Evolutionary conservation across 83 land plant species (phyloP).

Genomic region (Diphasiastrum complanatum): DNA sequence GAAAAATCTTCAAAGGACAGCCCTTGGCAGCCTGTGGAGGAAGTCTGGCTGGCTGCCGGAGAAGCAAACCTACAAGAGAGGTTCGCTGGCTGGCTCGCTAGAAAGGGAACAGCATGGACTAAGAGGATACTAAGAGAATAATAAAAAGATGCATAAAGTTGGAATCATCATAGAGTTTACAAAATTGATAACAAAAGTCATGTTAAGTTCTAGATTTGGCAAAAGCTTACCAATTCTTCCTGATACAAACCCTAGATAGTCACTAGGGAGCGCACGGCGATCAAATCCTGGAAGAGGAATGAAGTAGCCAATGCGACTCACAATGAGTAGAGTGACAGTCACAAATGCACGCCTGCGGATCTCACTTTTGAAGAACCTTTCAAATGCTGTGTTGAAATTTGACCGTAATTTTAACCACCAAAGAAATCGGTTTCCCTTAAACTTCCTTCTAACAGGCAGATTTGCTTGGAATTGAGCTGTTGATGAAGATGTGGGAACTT

Average conservation of each 20-base stretch:
- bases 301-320: constrained; percentile 62
- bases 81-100: too few relatives aligned
- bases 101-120: too few relatives aligned
- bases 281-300: constrained; percentile 80
- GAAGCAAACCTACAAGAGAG: too few relatives aligned
- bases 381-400: constrained; percentile 54
- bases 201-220: neutral
- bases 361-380: constrained; percentile 75
- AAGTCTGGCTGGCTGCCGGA: too few relatives aligned
- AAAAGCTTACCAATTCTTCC: constrained; percentile 48
- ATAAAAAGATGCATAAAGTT: too few relatives aligned
- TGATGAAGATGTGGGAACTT: too few relatives aligned
- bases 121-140: too few relatives aligned
- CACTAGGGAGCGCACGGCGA: constrained; percentile 49
- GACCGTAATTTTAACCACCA: constrained; percentile 56
- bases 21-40: too few relatives aligned
- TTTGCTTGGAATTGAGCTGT: constrained; percentile 21
- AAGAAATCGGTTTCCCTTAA: constrained; percentile 48
- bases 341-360: constrained; percentile 60
- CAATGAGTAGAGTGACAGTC: constrained; percentile 46
- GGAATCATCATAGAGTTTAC: too few relatives aligned
- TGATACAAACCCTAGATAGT: constrained; percentile 57
- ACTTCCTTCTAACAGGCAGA: constrained; percentile 6
- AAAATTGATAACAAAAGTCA: too few relatives aligned
- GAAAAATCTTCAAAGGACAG: too few relatives aligned